phyloP scores from a whole-genome alignment of 768 basidiomycete genomes.

The Boletus bicolor region DNA sequence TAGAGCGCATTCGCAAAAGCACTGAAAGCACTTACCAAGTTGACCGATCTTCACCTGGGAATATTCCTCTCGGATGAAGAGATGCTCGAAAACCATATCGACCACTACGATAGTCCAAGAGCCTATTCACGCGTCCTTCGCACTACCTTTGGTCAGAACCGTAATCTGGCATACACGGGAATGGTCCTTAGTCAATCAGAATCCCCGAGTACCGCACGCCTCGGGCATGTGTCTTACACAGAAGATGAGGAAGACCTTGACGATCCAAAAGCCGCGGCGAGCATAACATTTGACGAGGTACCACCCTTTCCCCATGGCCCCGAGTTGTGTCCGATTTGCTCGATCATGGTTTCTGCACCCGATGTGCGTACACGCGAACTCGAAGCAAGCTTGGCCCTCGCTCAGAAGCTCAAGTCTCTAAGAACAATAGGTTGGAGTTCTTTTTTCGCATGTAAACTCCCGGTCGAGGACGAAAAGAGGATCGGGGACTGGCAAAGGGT shows the following conservation, averaged over 20 bases:
- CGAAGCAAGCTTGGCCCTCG: slow-evolving; percentile 44
- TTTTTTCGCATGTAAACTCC: slow-evolving; percentile 34
- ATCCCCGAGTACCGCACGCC: slow-evolving; percentile 1
- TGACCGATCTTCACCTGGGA: slow-evolving; percentile 55
- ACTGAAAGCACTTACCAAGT: slow-evolving; percentile 44
- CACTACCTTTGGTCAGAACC: slow-evolving; percentile 8
- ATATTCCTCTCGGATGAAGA: slow-evolving; percentile 58
- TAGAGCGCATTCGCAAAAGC: slow-evolving; percentile 44
- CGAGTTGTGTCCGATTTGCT: slow-evolving; percentile 38
- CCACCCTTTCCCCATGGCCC: slow-evolving; percentile 32
- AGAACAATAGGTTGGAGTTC: slow-evolving; percentile 52
- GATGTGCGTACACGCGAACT: slow-evolving; percentile 45
- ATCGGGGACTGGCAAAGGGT: slow-evolving; percentile 23
- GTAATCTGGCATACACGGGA: not conserved
- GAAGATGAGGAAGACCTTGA: slow-evolving; percentile 17
- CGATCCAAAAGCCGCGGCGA: not conserved
- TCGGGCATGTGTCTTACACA: slow-evolving; percentile 21
- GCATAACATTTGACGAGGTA: slow-evolving; percentile 7
- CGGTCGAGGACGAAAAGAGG: slow-evolving; percentile 15
- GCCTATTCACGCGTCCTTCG: slow-evolving; percentile 19
- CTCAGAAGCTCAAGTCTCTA: slow-evolving; percentile 42
- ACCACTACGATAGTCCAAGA: slow-evolving; percentile 26
- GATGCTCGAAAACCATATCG: slow-evolving; percentile 45
- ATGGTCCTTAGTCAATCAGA: slow-evolving; percentile 26
- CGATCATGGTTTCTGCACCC: slow-evolving; percentile 19